Evolutionary conservation across 164 flowering plant species (phyloP).

Genomic region (Tinospora cordifolia): DNA sequence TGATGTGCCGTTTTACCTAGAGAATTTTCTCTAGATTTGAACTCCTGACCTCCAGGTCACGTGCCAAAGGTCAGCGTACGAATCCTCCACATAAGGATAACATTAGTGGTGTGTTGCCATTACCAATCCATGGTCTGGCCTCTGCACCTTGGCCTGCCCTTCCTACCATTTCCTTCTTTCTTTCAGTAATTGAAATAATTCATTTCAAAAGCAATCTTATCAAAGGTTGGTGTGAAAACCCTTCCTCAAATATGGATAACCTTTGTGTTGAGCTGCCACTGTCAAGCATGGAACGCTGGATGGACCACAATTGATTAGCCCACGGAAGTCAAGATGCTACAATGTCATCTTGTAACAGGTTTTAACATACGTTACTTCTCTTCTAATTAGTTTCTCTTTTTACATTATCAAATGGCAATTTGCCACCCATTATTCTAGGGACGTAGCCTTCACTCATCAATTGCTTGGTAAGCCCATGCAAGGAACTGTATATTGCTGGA

Average conservation of each 20-base stretch:
- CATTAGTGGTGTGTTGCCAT: no score
- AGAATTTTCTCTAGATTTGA: no score
- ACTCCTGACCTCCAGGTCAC: no score
- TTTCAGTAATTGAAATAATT: background rate
- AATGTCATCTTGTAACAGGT: no score
- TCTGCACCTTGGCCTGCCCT: no score
- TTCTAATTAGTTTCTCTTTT: background rate
- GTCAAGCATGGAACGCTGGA: background rate
- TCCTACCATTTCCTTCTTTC: background rate
- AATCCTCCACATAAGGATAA: no score
- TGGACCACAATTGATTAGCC: background rate
- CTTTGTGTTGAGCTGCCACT: no score
- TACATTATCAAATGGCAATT: background rate
- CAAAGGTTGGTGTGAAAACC: background rate
- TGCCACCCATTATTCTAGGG: slow-evolving; percentile 12
- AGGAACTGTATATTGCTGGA: slow-evolving; percentile 13
- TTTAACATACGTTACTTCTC: background rate
- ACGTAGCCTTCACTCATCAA: slow-evolving; percentile 18
- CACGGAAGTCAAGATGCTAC: background rate
- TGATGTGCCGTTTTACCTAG: no score
- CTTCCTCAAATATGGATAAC: no score
- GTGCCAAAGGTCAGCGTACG: no score
- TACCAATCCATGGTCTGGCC: background rate
- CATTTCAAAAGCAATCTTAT: background rate
- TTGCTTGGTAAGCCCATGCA: slow-evolving; percentile 21